Percentiles rank a stretch among this genome's conserved stretches.
Conservation (phyloP, 1,284 basidiomycete species). For the Dichomitus squalens region DNA sequence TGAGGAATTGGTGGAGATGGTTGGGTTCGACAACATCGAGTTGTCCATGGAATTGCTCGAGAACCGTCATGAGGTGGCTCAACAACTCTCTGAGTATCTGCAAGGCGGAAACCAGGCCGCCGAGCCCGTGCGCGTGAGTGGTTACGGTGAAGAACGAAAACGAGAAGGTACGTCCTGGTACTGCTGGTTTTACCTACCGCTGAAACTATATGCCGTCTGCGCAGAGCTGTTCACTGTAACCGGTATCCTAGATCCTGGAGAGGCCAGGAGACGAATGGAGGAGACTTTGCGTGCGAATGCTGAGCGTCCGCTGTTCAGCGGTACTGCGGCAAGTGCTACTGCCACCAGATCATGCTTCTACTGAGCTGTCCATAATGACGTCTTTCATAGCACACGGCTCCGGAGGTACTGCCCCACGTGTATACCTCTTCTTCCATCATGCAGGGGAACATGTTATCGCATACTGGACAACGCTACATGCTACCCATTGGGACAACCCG, state of each 20-base stretch:
- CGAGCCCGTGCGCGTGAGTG: background rate
- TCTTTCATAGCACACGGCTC: conserved; percentile 45
- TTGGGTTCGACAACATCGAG: conserved; percentile 88
- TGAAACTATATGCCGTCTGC: background rate
- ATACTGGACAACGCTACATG: conserved; percentile 76
- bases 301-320: conserved; percentile 68
- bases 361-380: background rate
- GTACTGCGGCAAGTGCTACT: conserved; percentile 49
- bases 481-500: conserved; percentile 86
- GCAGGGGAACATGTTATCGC: conserved; percentile 73
- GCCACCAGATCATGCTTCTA: conserved; percentile 21
- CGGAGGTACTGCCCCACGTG: conserved; percentile 85
- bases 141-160: conserved; percentile 12
- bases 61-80: conserved; percentile 41
- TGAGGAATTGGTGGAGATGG: conserved; percentile 75
- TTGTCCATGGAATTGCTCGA: conserved; percentile 59
- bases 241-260: conserved; percentile 47
- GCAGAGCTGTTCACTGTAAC: background rate
- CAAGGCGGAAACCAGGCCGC: background rate
- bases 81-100: conserved; percentile 16
- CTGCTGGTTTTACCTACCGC: no score
- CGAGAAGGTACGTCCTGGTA: conserved; percentile 9
- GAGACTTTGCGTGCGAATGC: conserved; percentile 66
- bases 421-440: conserved; percentile 72
- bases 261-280: conserved; percentile 69